These are phyloP conservation scores for Desmodesmus armatus DNA, from an alignment of 139 green algal genomes.

Conservation along the genomic window DNA sequence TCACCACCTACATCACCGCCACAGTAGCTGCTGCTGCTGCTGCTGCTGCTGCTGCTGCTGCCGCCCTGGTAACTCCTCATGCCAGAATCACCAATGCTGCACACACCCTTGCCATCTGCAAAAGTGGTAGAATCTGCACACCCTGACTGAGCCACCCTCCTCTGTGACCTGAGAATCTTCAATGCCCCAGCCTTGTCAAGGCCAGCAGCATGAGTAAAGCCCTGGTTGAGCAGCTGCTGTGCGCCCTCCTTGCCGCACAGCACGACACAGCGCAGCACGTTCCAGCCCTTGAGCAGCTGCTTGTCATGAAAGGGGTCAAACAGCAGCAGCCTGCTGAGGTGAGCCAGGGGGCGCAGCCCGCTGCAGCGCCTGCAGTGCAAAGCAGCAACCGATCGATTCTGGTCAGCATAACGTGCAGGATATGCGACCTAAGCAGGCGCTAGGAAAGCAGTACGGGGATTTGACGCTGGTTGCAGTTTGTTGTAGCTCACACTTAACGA, in stretches of 20 bases:
- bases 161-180: background rate
- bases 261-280: background rate
- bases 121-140: background rate
- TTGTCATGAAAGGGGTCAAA: constrained; percentile 18
- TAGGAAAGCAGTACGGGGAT: too few relatives aligned
- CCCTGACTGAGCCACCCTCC: background rate
- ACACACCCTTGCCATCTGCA: background rate
- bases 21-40: background rate
- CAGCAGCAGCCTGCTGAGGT: constrained; percentile 3
- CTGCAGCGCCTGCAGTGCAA: constrained; percentile 15
- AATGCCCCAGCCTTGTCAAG: background rate
- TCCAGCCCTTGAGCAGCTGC: background rate
- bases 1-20: background rate
- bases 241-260: constrained; percentile 15
- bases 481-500: too few relatives aligned
- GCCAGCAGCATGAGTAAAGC: background rate
- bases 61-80: too few relatives aligned
- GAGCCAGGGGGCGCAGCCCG: background rate
- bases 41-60: background rate
- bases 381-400: background rate
- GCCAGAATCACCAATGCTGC: too few relatives aligned
- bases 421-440: too few relatives aligned
- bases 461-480: too few relatives aligned
- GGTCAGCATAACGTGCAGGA: background rate
- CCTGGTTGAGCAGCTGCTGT: constrained; percentile 29